Evolutionary conservation across 2,329 filamentous ascomycete genomes (phyloP), one percentile per base, ranked within the genome.

Genomic region (Bipolaris sorokiniana): DNA sequence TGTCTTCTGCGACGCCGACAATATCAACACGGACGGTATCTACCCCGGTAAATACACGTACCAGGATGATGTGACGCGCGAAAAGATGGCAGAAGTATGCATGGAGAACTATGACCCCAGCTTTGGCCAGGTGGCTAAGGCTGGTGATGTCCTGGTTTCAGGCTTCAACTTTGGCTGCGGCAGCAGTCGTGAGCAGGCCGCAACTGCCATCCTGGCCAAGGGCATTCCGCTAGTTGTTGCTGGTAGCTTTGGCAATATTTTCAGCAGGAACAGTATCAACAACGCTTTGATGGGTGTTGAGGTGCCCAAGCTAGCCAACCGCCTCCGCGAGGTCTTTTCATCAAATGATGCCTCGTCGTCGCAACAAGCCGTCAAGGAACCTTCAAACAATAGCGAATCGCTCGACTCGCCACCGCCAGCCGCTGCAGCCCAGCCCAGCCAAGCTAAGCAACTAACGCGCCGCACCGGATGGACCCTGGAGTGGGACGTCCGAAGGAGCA

Each of bases 1-100:
- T 56, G 82, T 96, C 45, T 97, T 95, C 77, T 91, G 86, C 72
- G 91, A 97, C 68, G 86, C 85, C 0, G 90, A 92, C 74, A 96
- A 96, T 78, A 86, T 97, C 74, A 91, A 95, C 78, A 98, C 94
- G 0, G 94, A 98, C 71, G 88, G 85, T 51, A 97, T 98, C 74
- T 98, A 98, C 76, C 90, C 92, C 0, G 92, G 91, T 4, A 92
- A 93, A 73, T 92, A 91, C 76, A 97, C 93, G 0, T 98, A 98
- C 77, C 91, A 96, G 73, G 93, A 98, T 71, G 84, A 90, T 68
- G 83, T 98, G 1, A 79, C 90, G 0, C 81, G 78, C 0, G 89
- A 91, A 59, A 86, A 86, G 54, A 97, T 98, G 94, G 91, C 92
- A 0, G 81, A 90, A 64, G 92, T 93, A 0, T 93, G 90, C 77